Percentiles rank a stretch among this genome's conserved stretches.
Evolutionary conservation across 2,329 filamentous ascomycete species (phyloP).

Genomic region (Penicillium hesseltinei): DNA sequence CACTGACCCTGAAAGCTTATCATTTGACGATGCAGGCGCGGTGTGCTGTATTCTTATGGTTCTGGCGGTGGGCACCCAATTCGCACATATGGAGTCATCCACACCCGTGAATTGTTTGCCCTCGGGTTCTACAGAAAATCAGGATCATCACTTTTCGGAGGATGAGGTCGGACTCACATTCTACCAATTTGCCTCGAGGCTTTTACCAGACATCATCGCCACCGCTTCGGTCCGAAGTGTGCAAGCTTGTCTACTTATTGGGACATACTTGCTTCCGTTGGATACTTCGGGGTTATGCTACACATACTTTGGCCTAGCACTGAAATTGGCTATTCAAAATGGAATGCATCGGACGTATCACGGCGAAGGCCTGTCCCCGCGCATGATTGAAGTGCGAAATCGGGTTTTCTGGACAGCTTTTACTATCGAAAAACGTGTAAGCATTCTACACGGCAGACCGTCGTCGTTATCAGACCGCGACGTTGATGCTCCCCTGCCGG

Average conservation of each 20-base stretch:
- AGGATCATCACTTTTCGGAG: conserved; percentile 46
- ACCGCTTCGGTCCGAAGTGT: conserved; percentile 58
- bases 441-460: conserved; percentile 57
- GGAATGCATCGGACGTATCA: conserved; percentile 58
- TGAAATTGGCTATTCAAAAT: conserved; percentile 60
- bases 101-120: conserved; percentile 36
- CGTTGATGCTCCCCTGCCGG: conserved; percentile 55
- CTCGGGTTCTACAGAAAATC: conserved; percentile 22
- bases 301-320: conserved; percentile 56
- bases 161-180: conserved; percentile 57
- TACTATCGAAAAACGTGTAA: conserved; percentile 57
- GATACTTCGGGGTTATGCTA: conserved; percentile 58
- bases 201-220: conserved; percentile 58
- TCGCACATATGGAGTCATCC: conserved; percentile 43
- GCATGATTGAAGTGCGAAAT: conserved; percentile 54
- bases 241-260: conserved; percentile 58
- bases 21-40: conserved; percentile 39
- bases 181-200: conserved; percentile 55
- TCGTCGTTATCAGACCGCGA: conserved; percentile 54
- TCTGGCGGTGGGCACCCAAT: conserved; percentile 46
- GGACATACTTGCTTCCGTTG: conserved; percentile 55
- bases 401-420: conserved; percentile 60
- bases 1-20: conserved; percentile 34
- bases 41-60: conserved; percentile 46
- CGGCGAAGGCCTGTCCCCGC: conserved; percentile 48